phyloP scores from a whole-genome alignment of 306 rosid species.

The Inga leiocalycina region DNA sequence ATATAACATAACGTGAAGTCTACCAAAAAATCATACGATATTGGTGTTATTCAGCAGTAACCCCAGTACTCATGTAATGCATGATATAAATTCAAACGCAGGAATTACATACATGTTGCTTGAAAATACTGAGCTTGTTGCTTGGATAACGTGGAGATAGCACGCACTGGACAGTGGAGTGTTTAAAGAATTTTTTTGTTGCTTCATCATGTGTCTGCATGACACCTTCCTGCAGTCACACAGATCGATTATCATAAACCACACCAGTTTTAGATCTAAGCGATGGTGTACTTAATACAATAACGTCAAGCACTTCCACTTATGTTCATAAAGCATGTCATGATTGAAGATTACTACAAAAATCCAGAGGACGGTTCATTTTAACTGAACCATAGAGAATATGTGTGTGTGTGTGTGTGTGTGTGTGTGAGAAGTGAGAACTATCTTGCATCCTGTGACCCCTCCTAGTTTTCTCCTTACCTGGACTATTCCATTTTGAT shows the following conservation, averaged over 20 bases:
- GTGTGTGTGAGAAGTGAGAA: too few species aligned
- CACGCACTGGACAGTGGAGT: constrained; percentile 74
- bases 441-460: background rate
- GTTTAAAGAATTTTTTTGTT: constrained; percentile 63
- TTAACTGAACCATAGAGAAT: background rate
- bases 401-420: too few species aligned
- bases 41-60: background rate
- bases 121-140: constrained; percentile 79
- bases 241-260: constrained; percentile 18
- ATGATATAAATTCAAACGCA: constrained; percentile 12
- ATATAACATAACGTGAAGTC: background rate
- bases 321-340: background rate
- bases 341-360: background rate
- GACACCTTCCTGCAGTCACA: constrained; percentile 67
- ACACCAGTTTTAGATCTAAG: constrained; percentile 9
- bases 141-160: constrained; percentile 82
- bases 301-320: constrained; percentile 16
- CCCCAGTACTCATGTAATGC: constrained; percentile 6
- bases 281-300: background rate
- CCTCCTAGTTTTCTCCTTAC: background rate
- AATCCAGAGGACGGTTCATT: background rate
- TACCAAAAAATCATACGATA: constrained; percentile 2
- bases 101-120: constrained; percentile 64
- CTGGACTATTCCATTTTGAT: background rate
- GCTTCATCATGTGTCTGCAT: constrained; percentile 84